Percentiles rank a stretch among this genome's conserved stretches.
These are phyloP conservation scores for Solanum pimpinellifolium DNA, from an alignment of 257 asterid species.

Conservation along the genomic window DNA sequence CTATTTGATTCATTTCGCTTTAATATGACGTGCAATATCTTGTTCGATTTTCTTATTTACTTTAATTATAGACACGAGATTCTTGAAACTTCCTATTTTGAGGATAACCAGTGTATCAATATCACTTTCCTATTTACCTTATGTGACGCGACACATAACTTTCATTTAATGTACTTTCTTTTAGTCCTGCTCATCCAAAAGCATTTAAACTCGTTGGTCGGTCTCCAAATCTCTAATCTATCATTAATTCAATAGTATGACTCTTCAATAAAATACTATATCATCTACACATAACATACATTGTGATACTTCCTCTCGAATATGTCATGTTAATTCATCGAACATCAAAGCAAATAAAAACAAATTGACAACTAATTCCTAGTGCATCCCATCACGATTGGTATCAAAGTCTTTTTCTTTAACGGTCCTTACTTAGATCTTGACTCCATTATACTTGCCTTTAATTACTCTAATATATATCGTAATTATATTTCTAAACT, in stretches of 20 bases:
- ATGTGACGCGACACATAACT: neutral
- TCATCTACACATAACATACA: neutral
- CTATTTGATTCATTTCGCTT: neutral
- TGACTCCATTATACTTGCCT: too few relatives aligned
- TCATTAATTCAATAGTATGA: neutral
- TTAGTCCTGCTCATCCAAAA: neutral
- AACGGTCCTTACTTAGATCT: too few relatives aligned
- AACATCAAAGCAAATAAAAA: neutral
- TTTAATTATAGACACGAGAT: neutral
- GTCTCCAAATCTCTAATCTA: neutral
- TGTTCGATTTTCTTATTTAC: rapidly evolving
- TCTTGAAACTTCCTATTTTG: neutral
- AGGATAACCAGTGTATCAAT: neutral
- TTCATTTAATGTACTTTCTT: neutral
- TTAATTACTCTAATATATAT: neutral
- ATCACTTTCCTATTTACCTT: neutral
- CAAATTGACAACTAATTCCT: neutral
- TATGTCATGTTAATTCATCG: neutral
- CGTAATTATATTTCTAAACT: too few relatives aligned
- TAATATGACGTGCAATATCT: neutral
- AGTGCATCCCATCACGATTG: neutral
- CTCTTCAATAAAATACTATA: neutral
- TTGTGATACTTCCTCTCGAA: neutral
- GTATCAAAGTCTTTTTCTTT: neutral
- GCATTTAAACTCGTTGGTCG: neutral